phyloP scores from a whole-genome alignment of 768 basidiomycete genomes.

The Omphalotus guepiniiformis region DNA sequence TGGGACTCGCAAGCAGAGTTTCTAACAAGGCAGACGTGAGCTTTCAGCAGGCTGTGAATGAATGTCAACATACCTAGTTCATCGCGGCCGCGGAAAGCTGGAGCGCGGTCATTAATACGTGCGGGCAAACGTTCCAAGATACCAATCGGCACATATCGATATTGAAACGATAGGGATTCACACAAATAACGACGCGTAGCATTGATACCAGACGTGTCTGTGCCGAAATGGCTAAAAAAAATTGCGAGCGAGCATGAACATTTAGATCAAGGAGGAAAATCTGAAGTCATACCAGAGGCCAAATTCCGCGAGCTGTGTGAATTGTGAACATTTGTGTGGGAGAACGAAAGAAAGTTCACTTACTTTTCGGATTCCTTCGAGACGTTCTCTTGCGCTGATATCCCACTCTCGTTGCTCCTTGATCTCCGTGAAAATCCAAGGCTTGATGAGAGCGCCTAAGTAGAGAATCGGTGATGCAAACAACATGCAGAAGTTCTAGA shows the following conservation, averaged over 20 bases:
- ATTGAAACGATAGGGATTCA: slow-evolving; percentile 93
- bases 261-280: background rate
- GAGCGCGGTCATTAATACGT: slow-evolving; percentile 87
- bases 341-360: slow-evolving; percentile 16
- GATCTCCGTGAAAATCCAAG: slow-evolving; percentile 94
- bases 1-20: slow-evolving; percentile 74
- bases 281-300: no score
- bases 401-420: slow-evolving; percentile 93
- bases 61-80: slow-evolving; percentile 66
- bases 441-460: slow-evolving; percentile 97
- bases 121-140: slow-evolving; percentile 79
- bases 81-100: slow-evolving; percentile 80
- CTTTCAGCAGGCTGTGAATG: background rate
- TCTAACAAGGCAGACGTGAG: slow-evolving; percentile 39
- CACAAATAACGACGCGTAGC: slow-evolving; percentile 90
- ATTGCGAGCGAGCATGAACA: background rate
- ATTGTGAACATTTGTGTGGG: background rate
- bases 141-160: slow-evolving; percentile 94
- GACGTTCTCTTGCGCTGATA: slow-evolving; percentile 77
- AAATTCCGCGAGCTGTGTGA: background rate
- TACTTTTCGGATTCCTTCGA: slow-evolving; percentile 75
- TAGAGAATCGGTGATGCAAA: no score
- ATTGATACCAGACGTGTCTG: slow-evolving; percentile 87
- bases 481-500: no score
- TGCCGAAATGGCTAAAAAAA: slow-evolving; percentile 65